Conservation (phyloP, 805 yeast genomes). For the Schwanniomyces pseudopolymorphus region DNA sequence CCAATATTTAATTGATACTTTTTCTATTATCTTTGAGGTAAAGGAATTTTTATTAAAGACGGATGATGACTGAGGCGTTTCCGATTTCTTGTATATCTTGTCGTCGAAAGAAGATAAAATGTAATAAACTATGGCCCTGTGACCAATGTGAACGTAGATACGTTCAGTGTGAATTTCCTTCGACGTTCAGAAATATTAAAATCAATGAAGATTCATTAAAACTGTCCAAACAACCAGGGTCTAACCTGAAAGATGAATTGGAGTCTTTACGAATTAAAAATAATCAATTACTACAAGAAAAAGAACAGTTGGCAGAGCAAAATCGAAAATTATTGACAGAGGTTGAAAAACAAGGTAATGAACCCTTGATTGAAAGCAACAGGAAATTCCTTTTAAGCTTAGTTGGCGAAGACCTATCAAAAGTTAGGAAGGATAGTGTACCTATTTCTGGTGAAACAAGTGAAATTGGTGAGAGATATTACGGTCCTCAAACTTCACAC, state of each 20-base stretch:
- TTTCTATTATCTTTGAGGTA: no score
- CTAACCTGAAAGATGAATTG: conserved; percentile 12
- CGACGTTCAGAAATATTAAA: conserved; percentile 46
- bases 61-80: conserved; percentile 23
- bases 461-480: conserved; percentile 43
- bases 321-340: conserved; percentile 8
- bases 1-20: no score
- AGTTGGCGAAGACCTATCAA: neutral
- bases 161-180: conserved; percentile 45
- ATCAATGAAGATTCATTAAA: conserved; percentile 17
- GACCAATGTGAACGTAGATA: conserved; percentile 39
- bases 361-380: conserved; percentile 1
- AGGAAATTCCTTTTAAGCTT: neutral
- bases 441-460: conserved; percentile 35
- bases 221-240: neutral
- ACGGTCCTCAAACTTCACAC: conserved; percentile 51
- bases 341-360: neutral
- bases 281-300: conserved; percentile 16
- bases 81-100: conserved; percentile 39
- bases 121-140: conserved; percentile 38
- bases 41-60: no score
- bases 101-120: conserved; percentile 34
- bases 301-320: conserved; percentile 14
- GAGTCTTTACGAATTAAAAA: conserved; percentile 20
- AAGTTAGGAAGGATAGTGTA: conserved; percentile 7